Conservation (phyloP, 257 asterid species). For the Asclepias syriaca region DNA sequence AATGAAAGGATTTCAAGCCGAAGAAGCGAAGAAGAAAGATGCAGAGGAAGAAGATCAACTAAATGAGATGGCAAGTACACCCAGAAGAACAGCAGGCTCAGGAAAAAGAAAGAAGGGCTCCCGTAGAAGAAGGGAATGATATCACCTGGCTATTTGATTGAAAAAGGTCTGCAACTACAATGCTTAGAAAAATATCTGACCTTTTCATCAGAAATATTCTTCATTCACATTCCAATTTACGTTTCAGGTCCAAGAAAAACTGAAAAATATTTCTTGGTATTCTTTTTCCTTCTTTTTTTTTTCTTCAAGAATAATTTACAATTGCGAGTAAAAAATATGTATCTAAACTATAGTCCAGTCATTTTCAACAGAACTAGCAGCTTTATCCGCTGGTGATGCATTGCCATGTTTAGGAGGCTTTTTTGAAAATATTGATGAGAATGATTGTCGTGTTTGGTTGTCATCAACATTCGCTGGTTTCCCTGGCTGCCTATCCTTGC, state of each 20-base stretch:
- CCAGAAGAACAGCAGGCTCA: not conserved
- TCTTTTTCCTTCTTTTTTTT: conserved; percentile 9
- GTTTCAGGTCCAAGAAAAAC: conserved; percentile 2
- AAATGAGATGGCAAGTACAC: conserved; percentile 14
- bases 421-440: conserved; percentile 69
- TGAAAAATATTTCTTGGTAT: not conserved
- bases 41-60: conserved; percentile 1
- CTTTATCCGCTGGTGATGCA: conserved; percentile 51
- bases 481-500: conserved; percentile 44
- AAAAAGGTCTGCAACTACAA: not conserved
- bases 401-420: conserved; percentile 69
- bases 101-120: conserved; percentile 5
- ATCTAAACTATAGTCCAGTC: conserved; percentile 72
- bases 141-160: too few relatives aligned
- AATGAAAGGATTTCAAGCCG: conserved; percentile 35
- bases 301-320: conserved; percentile 28
- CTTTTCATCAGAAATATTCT: not conserved
- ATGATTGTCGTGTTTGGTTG: conserved; percentile 46
- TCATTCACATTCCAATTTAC: not conserved
- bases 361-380: conserved; percentile 45
- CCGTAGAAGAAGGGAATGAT: conserved; percentile 4
- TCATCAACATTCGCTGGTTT: conserved; percentile 44
- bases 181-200: not conserved
- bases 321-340: conserved; percentile 9
- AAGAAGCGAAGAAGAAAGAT: conserved; percentile 18